Evolutionary conservation across 2,329 filamentous ascomycete genomes (phyloP).

Genomic region (Cladophialophora bantiana): DNA sequence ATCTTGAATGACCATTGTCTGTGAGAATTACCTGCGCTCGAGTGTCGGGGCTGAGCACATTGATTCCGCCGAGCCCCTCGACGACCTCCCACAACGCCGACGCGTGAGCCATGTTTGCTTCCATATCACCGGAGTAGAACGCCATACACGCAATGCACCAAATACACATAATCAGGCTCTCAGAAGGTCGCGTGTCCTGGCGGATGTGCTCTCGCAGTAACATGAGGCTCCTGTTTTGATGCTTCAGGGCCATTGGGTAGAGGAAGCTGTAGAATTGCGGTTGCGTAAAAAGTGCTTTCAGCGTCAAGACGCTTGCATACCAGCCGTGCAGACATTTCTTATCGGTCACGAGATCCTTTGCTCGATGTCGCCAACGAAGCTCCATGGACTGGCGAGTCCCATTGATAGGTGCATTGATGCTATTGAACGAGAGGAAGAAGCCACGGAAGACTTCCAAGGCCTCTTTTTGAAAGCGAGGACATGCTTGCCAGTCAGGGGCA

Average conservation of each 20-base stretch:
- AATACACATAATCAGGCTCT: constrained; percentile 24
- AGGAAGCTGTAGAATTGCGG: constrained; percentile 14
- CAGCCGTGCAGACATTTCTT: constrained; percentile 27
- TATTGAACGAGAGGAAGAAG: constrained; percentile 10
- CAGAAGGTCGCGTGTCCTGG: constrained; percentile 3
- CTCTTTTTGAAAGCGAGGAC: constrained; percentile 18
- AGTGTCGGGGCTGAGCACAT: constrained; percentile 2
- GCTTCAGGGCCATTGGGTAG: constrained; percentile 27
- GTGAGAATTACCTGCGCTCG: constrained; percentile 10
- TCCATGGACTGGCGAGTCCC: neutral
- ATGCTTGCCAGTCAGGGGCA: constrained; percentile 21
- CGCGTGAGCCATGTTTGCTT: constrained; percentile 12
- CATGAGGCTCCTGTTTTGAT: constrained; percentile 24
- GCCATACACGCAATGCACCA: constrained; percentile 10
- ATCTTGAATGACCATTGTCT: constrained; percentile 18
- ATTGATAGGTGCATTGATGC: neutral
- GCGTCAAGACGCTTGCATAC: constrained; percentile 23
- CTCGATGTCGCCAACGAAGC: constrained; percentile 2
- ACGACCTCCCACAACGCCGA: constrained; percentile 10
- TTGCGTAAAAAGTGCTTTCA: constrained; percentile 19
- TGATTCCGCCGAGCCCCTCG: constrained; percentile 19
- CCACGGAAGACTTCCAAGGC: constrained; percentile 14
- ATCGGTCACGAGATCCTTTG: constrained; percentile 12
- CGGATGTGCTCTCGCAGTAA: constrained; percentile 18
- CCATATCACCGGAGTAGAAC: constrained; percentile 16